A percentile compares a stretch with the other conserved stretches of the same genome.
Conservation (phyloP, 768 basidiomycete species). For the Lactifluus piperatus region DNA sequence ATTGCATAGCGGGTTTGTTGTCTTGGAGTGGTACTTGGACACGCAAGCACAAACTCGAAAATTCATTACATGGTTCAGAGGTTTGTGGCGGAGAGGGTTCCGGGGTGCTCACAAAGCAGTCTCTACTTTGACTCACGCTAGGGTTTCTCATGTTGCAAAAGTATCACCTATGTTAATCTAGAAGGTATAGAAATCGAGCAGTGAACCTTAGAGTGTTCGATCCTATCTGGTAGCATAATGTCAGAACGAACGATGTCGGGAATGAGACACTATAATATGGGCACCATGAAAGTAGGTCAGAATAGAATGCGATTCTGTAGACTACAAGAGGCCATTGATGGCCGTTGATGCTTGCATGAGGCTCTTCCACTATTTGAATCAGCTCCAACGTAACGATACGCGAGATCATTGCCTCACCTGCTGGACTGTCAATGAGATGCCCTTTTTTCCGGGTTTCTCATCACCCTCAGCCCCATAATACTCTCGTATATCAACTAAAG, state of each 20-base stretch:
- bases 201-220: background rate
- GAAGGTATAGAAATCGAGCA: background rate
- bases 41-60: conserved; percentile 46
- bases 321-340: conserved; percentile 8
- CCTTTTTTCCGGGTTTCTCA: conserved; percentile 75
- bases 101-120: conserved; percentile 63
- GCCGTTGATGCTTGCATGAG: conserved; percentile 4
- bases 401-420: conserved; percentile 39
- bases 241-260: background rate
- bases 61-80: conserved; percentile 53
- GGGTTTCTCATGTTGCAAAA: background rate
- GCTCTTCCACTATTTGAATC: conserved; percentile 31
- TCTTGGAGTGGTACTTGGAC: conserved; percentile 60
- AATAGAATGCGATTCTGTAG: background rate
- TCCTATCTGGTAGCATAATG: background rate
- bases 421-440: conserved; percentile 55
- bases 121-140: conserved; percentile 44
- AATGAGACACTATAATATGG: background rate
- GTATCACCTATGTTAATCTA: conserved; percentile 18
- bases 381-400: background rate
- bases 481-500: conserved; percentile 66
- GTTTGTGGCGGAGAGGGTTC: conserved; percentile 49
- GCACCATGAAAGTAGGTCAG: background rate
- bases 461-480: conserved; percentile 48
- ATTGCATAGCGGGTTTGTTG: conserved; percentile 39